These are phyloP conservation scores for Cladophialophora immunda DNA, from an alignment of 2,329 filamentous ascomycete genomes.

Conservation along the genomic window DNA sequence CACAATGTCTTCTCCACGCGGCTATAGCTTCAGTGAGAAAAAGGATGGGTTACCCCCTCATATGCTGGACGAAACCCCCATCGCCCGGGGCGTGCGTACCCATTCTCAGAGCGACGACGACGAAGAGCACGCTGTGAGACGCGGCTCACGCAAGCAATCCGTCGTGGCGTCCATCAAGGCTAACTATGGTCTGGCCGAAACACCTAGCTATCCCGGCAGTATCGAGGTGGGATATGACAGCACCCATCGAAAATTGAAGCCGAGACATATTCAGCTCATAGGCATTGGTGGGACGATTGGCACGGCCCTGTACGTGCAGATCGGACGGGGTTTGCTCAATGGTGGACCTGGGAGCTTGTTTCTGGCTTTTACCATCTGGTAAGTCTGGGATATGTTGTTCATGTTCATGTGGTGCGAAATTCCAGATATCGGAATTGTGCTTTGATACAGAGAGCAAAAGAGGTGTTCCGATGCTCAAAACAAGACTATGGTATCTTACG, in stretches of 20 bases:
- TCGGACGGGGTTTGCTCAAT: conserved; percentile 50
- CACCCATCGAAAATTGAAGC: conserved; percentile 50
- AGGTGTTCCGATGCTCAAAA: background rate
- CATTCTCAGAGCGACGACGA: conserved; percentile 28
- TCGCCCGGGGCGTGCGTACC: conserved; percentile 35
- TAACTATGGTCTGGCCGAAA: conserved; percentile 37
- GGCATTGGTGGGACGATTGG: conserved; percentile 58
- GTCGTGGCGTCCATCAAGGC: conserved; percentile 39
- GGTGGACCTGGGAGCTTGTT: conserved; percentile 56
- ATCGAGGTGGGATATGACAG: conserved; percentile 30
- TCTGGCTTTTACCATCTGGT: conserved; percentile 57
- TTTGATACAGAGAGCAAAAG: background rate
- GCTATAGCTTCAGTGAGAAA: conserved; percentile 27
- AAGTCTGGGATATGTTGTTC: conserved; percentile 39
- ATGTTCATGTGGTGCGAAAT: background rate
- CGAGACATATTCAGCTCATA: conserved; percentile 57
- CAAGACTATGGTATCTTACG: background rate
- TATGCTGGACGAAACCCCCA: conserved; percentile 34
- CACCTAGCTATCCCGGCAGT: conserved; percentile 22
- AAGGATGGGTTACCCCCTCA: conserved; percentile 27
- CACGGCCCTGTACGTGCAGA: conserved; percentile 54
- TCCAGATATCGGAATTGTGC: background rate
- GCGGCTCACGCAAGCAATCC: conserved; percentile 36
- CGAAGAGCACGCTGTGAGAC: conserved; percentile 29
- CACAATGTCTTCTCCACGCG: conserved; percentile 19